phyloP scores from a whole-genome alignment of 106 monocot species.

The Iris macrosiphon region DNA sequence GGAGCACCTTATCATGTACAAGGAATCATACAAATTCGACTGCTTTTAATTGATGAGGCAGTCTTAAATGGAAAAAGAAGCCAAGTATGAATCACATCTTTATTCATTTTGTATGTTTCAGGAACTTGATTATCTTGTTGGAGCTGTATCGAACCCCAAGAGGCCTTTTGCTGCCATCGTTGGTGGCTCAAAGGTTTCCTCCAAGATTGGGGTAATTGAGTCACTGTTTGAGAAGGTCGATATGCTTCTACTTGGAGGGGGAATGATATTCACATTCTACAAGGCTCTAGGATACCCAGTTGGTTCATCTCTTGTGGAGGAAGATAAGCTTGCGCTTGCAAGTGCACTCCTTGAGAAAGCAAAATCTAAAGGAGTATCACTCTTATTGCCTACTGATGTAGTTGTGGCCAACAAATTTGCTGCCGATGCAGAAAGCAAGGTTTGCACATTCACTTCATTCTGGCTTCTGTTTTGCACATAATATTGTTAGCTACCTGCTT shows the following conservation, averaged over 20 bases:
- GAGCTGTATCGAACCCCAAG: conserved; percentile 58
- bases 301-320: conserved; percentile 60
- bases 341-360: conserved; percentile 57
- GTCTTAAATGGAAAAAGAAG: too few relatives aligned
- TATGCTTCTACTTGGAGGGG: conserved; percentile 59
- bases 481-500: neutral
- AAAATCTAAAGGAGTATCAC: conserved; percentile 46
- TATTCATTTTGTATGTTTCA: conserved; percentile 7
- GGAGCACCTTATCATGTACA: too few relatives aligned
- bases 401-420: conserved; percentile 67
- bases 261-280: conserved; percentile 78
- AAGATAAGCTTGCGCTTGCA: conserved; percentile 67
- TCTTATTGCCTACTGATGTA: conserved; percentile 58
- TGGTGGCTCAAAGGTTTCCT: conserved; percentile 68
- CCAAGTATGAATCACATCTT: too few relatives aligned
- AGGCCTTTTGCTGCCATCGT: conserved; percentile 73
- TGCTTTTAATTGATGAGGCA: too few relatives aligned
- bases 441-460: conserved; percentile 6
- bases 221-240: conserved; percentile 60
- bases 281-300: conserved; percentile 59
- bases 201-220: conserved; percentile 67
- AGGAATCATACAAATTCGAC: too few relatives aligned
- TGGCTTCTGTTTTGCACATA: too few relatives aligned
- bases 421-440: conserved; percentile 67
- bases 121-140: conserved; percentile 71